phyloP scores from a whole-genome alignment of 177 flowering plant species.

The Vitis hybrid region DNA sequence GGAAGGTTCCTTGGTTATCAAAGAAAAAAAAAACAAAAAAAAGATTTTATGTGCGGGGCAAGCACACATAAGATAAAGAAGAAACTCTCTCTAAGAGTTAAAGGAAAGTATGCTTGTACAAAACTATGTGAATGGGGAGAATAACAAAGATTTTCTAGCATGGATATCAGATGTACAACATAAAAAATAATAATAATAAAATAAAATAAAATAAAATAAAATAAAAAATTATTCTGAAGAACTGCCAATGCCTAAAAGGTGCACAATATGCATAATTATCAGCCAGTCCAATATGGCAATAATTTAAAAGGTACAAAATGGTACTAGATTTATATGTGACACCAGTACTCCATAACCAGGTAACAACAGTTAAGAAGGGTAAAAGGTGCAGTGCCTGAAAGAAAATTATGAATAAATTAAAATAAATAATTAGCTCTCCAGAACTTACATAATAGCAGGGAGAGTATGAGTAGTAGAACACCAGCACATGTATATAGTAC shows the following conservation, averaged over 20 bases:
- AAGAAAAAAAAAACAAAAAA: too few relatives aligned
- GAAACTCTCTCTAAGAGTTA: too few relatives aligned
- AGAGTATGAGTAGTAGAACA: slow-evolving; percentile 71
- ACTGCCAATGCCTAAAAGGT: background rate
- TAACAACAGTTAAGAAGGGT: background rate
- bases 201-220: too few relatives aligned
- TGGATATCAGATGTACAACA: too few relatives aligned
- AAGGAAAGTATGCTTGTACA: too few relatives aligned
- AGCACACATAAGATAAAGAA: too few relatives aligned
- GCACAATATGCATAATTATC: background rate
- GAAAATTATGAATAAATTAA: background rate
- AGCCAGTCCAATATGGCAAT: background rate
- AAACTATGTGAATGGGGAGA: too few relatives aligned
- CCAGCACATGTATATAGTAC: slow-evolving; percentile 92
- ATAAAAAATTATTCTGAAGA: too few relatives aligned
- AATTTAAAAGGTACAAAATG: background rate
- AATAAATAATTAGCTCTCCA: background rate
- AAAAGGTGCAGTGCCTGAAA: background rate
- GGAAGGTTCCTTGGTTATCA: too few relatives aligned
- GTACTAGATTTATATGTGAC: background rate
- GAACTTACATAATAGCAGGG: slow-evolving; percentile 65
- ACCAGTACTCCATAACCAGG: background rate
- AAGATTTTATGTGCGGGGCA: too few relatives aligned
- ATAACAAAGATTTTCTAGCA: too few relatives aligned
- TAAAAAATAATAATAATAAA: too few relatives aligned